phyloP scores from a whole-genome alignment of 2,329 filamentous ascomycete genomes.

The Hyphodiscus sp. region DNA sequence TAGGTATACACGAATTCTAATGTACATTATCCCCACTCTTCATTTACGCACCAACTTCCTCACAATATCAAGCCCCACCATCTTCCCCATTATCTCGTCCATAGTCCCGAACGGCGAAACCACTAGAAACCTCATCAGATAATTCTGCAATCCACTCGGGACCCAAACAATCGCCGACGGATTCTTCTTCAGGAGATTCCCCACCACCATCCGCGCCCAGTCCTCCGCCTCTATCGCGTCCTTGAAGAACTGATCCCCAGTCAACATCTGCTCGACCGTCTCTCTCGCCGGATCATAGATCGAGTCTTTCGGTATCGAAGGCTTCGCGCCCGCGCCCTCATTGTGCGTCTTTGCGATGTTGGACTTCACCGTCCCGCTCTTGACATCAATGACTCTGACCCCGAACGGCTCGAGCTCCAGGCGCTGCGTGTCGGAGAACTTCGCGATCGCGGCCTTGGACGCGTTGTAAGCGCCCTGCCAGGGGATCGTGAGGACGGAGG shows the following conservation, averaged over 20 bases:
- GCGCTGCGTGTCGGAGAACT: constrained; percentile 15
- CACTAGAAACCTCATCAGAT: constrained; percentile 5
- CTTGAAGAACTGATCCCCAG: constrained; percentile 1
- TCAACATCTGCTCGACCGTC: constrained; percentile 9
- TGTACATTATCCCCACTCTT: too few species aligned
- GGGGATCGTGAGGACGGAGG: constrained; percentile 3
- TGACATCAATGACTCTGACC: constrained; percentile 19
- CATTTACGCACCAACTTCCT: not conserved
- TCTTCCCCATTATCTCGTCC: constrained; percentile 3
- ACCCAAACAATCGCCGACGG: constrained; percentile 11
- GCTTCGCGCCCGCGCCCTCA: not conserved
- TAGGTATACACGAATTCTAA: too few species aligned
- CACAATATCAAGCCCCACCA: constrained; percentile 5
- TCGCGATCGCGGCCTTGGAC: constrained; percentile 16
- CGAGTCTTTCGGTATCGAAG: constrained; percentile 7
- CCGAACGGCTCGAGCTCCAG: constrained; percentile 17
- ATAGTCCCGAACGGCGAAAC: constrained; percentile 1
- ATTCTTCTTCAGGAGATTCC: constrained; percentile 9
- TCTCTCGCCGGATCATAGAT: constrained; percentile 13
- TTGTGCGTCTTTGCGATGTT: constrained; percentile 7
- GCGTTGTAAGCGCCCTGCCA: constrained; percentile 16
- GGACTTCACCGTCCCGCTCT: constrained; percentile 12
- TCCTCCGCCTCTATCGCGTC: constrained; percentile 8
- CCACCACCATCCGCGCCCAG: constrained; percentile 13
- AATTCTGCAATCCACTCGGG: constrained; percentile 4